Evolutionary conservation across 1,284 basidiomycete species (phyloP).

Genomic region (Cryptococcus sp.): DNA sequence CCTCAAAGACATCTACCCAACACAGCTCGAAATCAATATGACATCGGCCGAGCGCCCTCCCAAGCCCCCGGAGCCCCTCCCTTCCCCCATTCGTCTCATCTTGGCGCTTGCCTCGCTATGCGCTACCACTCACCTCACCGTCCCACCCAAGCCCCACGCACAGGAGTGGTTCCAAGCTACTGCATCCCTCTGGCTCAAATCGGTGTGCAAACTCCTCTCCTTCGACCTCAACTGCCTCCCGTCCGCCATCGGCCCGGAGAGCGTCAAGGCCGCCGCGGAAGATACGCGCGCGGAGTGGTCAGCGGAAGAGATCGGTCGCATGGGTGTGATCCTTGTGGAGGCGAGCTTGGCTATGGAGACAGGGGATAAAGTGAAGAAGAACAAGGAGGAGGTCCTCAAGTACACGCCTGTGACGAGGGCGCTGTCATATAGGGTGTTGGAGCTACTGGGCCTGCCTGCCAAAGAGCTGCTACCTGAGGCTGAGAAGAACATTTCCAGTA

Average conservation of each 20-base stretch:
- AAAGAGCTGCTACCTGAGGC: conserved; percentile 37
- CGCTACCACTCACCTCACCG: conserved; percentile 24
- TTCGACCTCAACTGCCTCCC: conserved; percentile 37
- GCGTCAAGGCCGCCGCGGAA: conserved; percentile 27
- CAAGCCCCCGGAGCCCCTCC: conserved; percentile 24
- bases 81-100: conserved; percentile 32
- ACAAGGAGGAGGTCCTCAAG: conserved; percentile 23
- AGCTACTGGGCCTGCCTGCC: conserved; percentile 41
- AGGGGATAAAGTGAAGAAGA: conserved; percentile 14
- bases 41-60: conserved; percentile 5
- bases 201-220: conserved; percentile 38
- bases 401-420: conserved; percentile 50
- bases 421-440: conserved; percentile 40
- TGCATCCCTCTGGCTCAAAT: conserved; percentile 32
- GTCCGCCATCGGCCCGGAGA: conserved; percentile 21
- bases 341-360: conserved; percentile 32
- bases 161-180: conserved; percentile 24
- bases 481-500: conserved; percentile 45
- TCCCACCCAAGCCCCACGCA: conserved; percentile 8
- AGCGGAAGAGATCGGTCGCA: conserved; percentile 22
- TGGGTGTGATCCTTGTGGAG: conserved; percentile 36
- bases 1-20: no score
- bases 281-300: conserved; percentile 32
- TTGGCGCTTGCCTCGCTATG: conserved; percentile 36
- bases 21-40: not conserved